Evolutionary conservation across 768 basidiomycete genomes (phyloP).

Genomic region (Asterophora parasitica): DNA sequence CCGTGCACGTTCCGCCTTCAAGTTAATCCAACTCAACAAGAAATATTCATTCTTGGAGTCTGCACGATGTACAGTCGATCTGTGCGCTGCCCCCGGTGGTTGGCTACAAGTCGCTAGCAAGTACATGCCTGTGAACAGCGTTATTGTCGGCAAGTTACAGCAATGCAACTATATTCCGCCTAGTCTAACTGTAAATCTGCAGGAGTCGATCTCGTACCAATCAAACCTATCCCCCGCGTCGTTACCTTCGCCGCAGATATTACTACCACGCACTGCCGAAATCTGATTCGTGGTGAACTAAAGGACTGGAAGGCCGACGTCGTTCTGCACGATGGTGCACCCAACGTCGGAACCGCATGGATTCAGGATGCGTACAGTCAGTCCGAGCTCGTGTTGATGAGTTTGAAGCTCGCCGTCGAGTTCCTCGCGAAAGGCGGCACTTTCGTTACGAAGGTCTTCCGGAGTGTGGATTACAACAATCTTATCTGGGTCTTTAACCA

Average conservation of each 20-base stretch:
- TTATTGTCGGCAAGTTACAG: slow-evolving; percentile 73
- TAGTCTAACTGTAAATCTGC: slow-evolving; percentile 4
- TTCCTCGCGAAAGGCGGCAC: slow-evolving; percentile 91
- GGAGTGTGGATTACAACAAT: slow-evolving; percentile 97
- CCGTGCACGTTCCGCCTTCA: slow-evolving; percentile 98
- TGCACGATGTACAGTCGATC: slow-evolving; percentile 91
- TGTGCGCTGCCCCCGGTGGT: slow-evolving; percentile 98
- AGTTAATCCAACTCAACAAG: slow-evolving; percentile 97
- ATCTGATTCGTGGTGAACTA: slow-evolving; percentile 77
- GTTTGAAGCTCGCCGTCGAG: slow-evolving; percentile 91
- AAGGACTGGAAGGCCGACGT: slow-evolving; percentile 99
- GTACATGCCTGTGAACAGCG: slow-evolving; percentile 90
- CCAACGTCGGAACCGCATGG: slow-evolving; percentile 99
- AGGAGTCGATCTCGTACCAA: slow-evolving; percentile 96
- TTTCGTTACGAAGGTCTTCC: slow-evolving; percentile 98
- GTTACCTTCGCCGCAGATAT: slow-evolving; percentile 93
- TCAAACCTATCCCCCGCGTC: slow-evolving; percentile 91
- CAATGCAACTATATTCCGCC: not conserved
- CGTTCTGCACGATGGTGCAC: slow-evolving; percentile 97
- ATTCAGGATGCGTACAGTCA: slow-evolving; percentile 97
- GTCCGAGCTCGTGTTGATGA: slow-evolving; percentile 94
- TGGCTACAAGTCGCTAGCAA: slow-evolving; percentile 99
- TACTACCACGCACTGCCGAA: slow-evolving; percentile 87
- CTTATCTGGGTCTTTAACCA: slow-evolving; percentile 99
- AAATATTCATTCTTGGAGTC: slow-evolving; percentile 91